These are phyloP conservation scores for Acanthamoeba lenticulata DNA, from an alignment of 208 protist genomes.

Conservation along the genomic window DNA sequence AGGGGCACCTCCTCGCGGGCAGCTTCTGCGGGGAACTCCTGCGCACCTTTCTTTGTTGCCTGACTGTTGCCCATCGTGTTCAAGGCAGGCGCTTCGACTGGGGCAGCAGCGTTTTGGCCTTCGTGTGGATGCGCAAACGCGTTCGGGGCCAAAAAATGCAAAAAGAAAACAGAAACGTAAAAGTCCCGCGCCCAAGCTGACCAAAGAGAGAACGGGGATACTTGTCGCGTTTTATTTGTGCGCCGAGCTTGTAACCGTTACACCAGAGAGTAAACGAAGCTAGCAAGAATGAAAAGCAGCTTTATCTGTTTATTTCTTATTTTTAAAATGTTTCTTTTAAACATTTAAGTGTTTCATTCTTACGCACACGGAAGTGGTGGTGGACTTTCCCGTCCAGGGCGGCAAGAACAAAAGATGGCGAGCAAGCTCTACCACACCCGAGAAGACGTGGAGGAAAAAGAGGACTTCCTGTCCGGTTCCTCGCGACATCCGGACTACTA, in stretches of 20 bases:
- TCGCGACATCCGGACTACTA: conserved; percentile 23
- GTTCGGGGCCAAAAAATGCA: too few relatives aligned
- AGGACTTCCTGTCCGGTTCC: not conserved
- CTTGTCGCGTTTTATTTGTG: too few relatives aligned
- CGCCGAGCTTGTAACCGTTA: too few relatives aligned
- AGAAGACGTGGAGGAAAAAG: not conserved
- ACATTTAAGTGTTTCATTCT: too few relatives aligned
- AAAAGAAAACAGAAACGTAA: not conserved
- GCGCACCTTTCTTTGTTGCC: not conserved
- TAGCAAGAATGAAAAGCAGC: too few relatives aligned
- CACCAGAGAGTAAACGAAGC: too few relatives aligned
- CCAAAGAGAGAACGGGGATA: not conserved
- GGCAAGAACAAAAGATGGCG: not conserved
- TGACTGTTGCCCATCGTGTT: conserved; percentile 37
- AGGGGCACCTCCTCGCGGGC: not conserved
- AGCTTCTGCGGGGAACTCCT: not conserved
- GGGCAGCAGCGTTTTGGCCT: too few relatives aligned
- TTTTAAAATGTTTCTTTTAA: too few relatives aligned
- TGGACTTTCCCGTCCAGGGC: not conserved
- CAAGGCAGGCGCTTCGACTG: not conserved
- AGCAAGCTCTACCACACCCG: not conserved
- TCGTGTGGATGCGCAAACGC: too few relatives aligned
- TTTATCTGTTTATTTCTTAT: too few relatives aligned
- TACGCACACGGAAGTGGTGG: not conserved
- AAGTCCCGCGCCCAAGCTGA: not conserved